Conservation (phyloP, 176 grass and related monocot species). For the Raddia distichophylla region DNA sequence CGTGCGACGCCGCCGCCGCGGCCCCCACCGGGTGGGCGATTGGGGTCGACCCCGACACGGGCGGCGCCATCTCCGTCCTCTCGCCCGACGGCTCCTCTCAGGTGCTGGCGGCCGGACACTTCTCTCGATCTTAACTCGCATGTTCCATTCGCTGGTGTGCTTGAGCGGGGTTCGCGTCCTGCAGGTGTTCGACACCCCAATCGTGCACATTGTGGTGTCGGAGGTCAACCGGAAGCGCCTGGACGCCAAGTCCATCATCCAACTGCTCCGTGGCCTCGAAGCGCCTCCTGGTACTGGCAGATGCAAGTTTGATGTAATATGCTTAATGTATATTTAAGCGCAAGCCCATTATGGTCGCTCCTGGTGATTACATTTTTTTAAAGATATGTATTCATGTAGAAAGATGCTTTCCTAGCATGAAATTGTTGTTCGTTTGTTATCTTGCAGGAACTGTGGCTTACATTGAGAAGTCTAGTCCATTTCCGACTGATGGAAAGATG, state of each 20-base stretch:
- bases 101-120: conserved; percentile 21
- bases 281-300: conserved; percentile 78
- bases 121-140: conserved; percentile 9
- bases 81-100: conserved; percentile 60
- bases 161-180: conserved; percentile 20
- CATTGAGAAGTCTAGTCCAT: conserved; percentile 92
- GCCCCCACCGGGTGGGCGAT: conserved; percentile 60
- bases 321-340: background rate
- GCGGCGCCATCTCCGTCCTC: conserved; percentile 74
- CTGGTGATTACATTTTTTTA: background rate
- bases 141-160: background rate
- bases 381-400: background rate
- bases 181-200: conserved; percentile 86
- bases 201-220: conserved; percentile 73
- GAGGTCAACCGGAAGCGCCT: conserved; percentile 73
- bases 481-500: conserved; percentile 88
- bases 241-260: conserved; percentile 86
- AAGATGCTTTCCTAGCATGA: conserved; percentile 11
- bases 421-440: conserved; percentile 2
- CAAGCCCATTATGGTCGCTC: background rate
- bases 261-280: conserved; percentile 71
- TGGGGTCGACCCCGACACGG: conserved; percentile 78
- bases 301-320: background rate
- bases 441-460: conserved; percentile 75
- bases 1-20: conserved; percentile 19